A percentile compares a stretch with the other conserved stretches of the same genome.
phyloP scores from a whole-genome alignment of 116 monocot species.

The Iris pallida region DNA sequence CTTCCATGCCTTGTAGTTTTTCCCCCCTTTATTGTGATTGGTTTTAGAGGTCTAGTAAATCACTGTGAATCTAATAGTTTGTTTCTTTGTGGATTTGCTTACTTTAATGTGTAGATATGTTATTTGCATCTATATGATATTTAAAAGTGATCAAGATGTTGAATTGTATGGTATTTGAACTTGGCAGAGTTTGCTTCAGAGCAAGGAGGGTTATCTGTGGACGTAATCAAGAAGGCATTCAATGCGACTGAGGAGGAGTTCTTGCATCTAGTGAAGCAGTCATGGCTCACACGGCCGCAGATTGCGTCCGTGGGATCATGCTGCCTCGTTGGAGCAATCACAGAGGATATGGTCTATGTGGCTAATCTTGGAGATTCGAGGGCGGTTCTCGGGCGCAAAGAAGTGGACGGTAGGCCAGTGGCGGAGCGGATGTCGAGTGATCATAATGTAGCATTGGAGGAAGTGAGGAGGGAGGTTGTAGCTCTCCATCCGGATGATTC shows the following conservation, averaged over 20 bases:
- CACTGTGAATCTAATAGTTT: not conserved
- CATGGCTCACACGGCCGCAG: constrained; percentile 60
- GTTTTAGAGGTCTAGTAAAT: too few relatives aligned
- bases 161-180: too few relatives aligned
- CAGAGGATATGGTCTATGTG: constrained; percentile 61
- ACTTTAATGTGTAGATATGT: too few relatives aligned
- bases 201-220: constrained; percentile 72
- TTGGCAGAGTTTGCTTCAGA: constrained; percentile 59
- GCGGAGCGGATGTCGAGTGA: constrained; percentile 84
- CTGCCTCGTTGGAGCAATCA: constrained; percentile 79
- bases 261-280: constrained; percentile 48
- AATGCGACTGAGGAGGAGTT: constrained; percentile 85
- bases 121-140: too few relatives aligned
- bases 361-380: constrained; percentile 91
- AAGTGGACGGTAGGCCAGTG: constrained; percentile 29
- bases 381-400: constrained; percentile 70
- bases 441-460: constrained; percentile 80
- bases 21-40: too few relatives aligned
- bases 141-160: too few relatives aligned
- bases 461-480: constrained; percentile 72
- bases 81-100: not conserved
- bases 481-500: constrained; percentile 76
- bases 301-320: constrained; percentile 86
- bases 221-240: constrained; percentile 76
- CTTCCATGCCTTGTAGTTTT: too few relatives aligned